Base-by-base conservation (phyloP, 331 rosid genomes). In the Ulmus americana region DNA sequence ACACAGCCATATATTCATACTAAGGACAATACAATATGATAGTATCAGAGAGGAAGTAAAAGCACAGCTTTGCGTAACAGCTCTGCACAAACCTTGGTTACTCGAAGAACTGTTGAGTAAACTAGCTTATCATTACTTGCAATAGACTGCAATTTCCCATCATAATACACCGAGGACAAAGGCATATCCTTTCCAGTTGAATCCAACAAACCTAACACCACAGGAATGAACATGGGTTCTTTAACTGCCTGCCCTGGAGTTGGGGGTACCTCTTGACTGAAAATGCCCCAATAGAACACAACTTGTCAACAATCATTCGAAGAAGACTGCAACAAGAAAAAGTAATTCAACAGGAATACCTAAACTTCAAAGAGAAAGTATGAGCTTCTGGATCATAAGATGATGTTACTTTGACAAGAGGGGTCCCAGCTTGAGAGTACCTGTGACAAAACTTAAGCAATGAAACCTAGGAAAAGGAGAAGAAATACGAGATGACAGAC, bases 391-490 rank as follows among this genome's bases (percentile, higher is more conserved):
- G 72, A 67, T 90, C 75, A 74, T 94, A 94, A 49, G 87, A 87
- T 45, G 97, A 82, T 45, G 78, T 79, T 58, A 87, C 86, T 82
- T 84, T 87, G 60, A 90, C 86, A 73, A 16, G 7, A 70, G 99
- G 99, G 56, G 97, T 94, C 74, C 99, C 99, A 67, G 99, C 99
- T 77, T 94, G 99, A 46, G 99, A 90, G 83, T 94, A 94, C 99
- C 99, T 94, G 72, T 4, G 10, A 9, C 6, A 10, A 49, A 44
- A 57, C 8, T 61, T 70, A 78, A 75, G 70, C 52, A 65, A 43
- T 14, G 65, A 55, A 61, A 58, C 39, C 45, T 53, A 2, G 45
- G 18, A 10, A 39, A n/a, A 9, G 18, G 4, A 45, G 51, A n/a
- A n/a, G 13, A 42, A 8, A 42, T 14, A 28, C 9, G 11, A 60